These are phyloP conservation scores for Calophaca sinica DNA, from an alignment of 306 rosid genomes.

Conservation along the genomic window DNA sequence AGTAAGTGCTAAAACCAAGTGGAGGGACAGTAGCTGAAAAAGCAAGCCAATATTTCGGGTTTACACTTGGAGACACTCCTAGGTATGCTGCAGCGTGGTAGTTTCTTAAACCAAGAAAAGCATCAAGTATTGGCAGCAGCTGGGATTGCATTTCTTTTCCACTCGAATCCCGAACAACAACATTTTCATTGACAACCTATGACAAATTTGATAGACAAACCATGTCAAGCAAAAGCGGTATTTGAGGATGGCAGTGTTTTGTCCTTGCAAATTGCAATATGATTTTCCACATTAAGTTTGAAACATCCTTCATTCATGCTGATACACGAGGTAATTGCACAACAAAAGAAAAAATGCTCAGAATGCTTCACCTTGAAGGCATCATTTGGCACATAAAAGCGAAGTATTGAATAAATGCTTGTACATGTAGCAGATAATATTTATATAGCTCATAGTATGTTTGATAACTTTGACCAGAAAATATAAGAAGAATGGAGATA, in stretches of 20 bases:
- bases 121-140: slow-evolving; percentile 68
- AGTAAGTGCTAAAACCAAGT: slow-evolving; percentile 87
- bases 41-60: slow-evolving; percentile 76
- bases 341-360: background rate
- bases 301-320: slow-evolving; percentile 15
- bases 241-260: slow-evolving; percentile 8
- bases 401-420: slow-evolving; percentile 15
- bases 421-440: slow-evolving; percentile 1
- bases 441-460: slow-evolving; percentile 13
- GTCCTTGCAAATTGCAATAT: slow-evolving; percentile 25
- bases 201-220: slow-evolving; percentile 40
- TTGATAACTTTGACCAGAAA: slow-evolving; percentile 19
- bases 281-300: slow-evolving; percentile 14
- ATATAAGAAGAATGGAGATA: background rate
- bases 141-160: slow-evolving; percentile 81
- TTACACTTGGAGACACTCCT: slow-evolving; percentile 62
- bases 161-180: slow-evolving; percentile 67
- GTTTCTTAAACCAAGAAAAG: slow-evolving; percentile 58
- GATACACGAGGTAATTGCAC: slow-evolving; percentile 18
- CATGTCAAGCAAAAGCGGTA: slow-evolving; percentile 30
- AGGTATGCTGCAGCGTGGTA: slow-evolving; percentile 63
- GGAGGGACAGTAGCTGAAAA: slow-evolving; percentile 85
- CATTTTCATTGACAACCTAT: slow-evolving; percentile 66
- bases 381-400: slow-evolving; percentile 1
- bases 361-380: slow-evolving; percentile 1